Evolutionary conservation across 495 filamentous ascomycete species (phyloP), one percentile per base, ranked within the genome.

Genomic region (Pseudevernia furfuracea): DNA sequence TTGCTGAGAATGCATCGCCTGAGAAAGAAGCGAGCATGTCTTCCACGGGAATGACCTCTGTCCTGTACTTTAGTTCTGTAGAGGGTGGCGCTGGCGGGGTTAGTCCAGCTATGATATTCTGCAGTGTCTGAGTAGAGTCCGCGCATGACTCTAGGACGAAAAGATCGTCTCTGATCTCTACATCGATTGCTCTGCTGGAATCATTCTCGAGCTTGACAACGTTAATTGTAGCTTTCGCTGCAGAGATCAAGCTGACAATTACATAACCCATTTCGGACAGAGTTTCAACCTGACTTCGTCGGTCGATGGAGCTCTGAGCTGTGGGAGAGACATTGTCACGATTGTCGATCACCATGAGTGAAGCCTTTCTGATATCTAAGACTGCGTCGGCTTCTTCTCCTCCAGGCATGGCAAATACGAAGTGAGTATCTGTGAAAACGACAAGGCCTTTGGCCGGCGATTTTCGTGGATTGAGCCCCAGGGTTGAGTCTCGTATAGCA

Each of bases 111-210:
- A 94, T 72, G 63, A 94, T 83, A 21, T 81, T 84, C 59, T 95
- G 86, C 4, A 99, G 82, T 1, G 95, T 97, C 70, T 96, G 91
- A 0, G 94, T 97, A 14, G 95, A 97, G 74, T 99, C 95, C 21
- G 95, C 94, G 71, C 95, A 97, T 6, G 91, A 90, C 72, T 99
- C 95, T 21, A 99, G 78, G 30, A 99, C 85, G 36, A 97, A 79
- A 3, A 99, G 79, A 71, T 94, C 89, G 71, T 95, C 90, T 49
- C 82, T 83, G 12, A 97, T 68, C 65, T 96, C 89, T 4, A 96
- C 81, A 68, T 94, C 90, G 14, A 96, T 73, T 43, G 84, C 84
- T 62, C 86, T 85, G 15, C 82, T 78, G 0, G 79, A 84, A 37
- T 84, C 80, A 1, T 78, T 77, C 48, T 75, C 76, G 30, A 73